These are phyloP conservation scores for Euphorbia schlechtendalii DNA, from an alignment of 441 rosid species.

Conservation along the genomic window DNA sequence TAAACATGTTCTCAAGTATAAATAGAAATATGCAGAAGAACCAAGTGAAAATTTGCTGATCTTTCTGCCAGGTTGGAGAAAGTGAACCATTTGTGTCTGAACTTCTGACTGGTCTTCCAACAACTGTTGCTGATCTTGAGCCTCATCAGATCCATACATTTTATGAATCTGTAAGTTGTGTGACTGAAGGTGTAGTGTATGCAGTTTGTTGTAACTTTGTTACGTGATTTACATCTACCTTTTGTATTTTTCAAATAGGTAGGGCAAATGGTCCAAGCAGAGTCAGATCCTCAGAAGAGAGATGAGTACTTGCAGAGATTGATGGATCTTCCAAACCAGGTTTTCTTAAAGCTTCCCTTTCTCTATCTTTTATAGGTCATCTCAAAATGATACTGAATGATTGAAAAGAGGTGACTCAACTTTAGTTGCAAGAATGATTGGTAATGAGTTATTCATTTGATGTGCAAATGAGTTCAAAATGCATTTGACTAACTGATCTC, in stretches of 20 bases:
- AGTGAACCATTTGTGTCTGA: slow-evolving; percentile 97
- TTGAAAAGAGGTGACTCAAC: background rate
- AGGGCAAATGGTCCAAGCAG: slow-evolving; percentile 98
- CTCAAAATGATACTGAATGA: background rate
- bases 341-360: slow-evolving; percentile 9
- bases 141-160: slow-evolving; percentile 99
- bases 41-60: background rate
- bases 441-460: background rate
- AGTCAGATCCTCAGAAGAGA: slow-evolving; percentile 93
- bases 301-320: slow-evolving; percentile 93
- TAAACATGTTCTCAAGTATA: too few species aligned
- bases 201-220: background rate
- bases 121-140: slow-evolving; percentile 94
- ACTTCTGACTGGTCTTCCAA: slow-evolving; percentile 86
- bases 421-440: background rate
- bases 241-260: slow-evolving; percentile 38
- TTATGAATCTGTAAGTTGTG: slow-evolving; percentile 81
- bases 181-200: background rate
- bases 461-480: background rate
- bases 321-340: slow-evolving; percentile 98
- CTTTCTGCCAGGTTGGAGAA: slow-evolving; percentile 85
- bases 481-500: background rate
- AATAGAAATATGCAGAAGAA: background rate
- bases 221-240: background rate
- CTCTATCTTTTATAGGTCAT: background rate